These are phyloP conservation scores for Fraxinus pennsylvanica DNA, from an alignment of 257 asterid genomes.

Conservation along the genomic window DNA sequence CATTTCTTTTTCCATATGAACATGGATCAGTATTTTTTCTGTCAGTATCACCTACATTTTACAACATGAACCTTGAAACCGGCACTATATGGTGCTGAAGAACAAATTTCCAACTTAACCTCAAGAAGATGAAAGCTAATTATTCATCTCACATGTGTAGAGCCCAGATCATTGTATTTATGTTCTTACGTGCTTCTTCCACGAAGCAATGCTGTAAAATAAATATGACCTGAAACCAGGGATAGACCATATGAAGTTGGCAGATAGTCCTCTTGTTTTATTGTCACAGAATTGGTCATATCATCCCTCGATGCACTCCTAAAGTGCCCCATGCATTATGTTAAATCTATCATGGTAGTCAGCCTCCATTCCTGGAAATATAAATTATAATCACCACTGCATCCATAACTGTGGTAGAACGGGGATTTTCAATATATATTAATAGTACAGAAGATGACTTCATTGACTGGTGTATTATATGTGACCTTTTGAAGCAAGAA, in stretches of 20 bases:
- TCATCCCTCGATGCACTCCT: background rate
- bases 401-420: no score
- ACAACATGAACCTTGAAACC: background rate
- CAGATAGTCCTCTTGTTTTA: background rate
- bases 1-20: background rate
- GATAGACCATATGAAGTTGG: background rate
- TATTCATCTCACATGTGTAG: background rate
- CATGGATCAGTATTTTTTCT: background rate
- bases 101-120: background rate
- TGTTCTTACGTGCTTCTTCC: background rate
- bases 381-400: background rate
- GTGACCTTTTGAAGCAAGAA: no score
- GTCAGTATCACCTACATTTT: background rate
- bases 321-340: background rate
- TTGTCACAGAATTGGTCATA: background rate
- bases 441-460: background rate
- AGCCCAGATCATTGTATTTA: background rate
- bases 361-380: background rate
- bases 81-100: background rate
- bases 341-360: background rate
- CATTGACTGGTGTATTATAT: no score
- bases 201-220: background rate
- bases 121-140: background rate
- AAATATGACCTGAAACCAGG: background rate
- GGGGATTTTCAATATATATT: no score